These are phyloP conservation scores for Amylocarpus encephaloides DNA, from an alignment of 2,329 filamentous ascomycete species.

Conservation along the genomic window DNA sequence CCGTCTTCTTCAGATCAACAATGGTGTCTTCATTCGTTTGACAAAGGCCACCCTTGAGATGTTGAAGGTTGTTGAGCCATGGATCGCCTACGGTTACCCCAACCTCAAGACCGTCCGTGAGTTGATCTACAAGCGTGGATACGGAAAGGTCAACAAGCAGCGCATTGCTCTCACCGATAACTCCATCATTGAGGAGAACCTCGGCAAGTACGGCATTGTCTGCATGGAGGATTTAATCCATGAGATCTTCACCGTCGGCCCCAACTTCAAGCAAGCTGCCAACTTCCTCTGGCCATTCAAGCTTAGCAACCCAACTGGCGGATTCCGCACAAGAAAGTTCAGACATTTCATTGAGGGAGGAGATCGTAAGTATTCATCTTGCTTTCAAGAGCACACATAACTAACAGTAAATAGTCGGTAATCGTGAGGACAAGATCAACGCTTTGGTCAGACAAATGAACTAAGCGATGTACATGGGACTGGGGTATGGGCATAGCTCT, in stretches of 20 bases:
- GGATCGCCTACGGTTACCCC: conserved; percentile 98
- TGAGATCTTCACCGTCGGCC: conserved; percentile 97
- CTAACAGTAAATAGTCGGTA: conserved; percentile 51
- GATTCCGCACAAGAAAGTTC: conserved; percentile 94
- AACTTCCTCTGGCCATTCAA: conserved; percentile 58
- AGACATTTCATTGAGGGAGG: conserved; percentile 54
- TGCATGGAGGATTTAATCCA: conserved; percentile 99
- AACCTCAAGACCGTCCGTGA: conserved; percentile 99
- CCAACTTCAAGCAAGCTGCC: conserved; percentile 95
- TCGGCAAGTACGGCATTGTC: conserved; percentile 98
- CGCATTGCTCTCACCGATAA: conserved; percentile 95
- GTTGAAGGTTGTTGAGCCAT: conserved; percentile 97
- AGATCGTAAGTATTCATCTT: too few species aligned
- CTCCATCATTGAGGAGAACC: conserved; percentile 90
- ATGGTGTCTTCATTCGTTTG: conserved; percentile 94
- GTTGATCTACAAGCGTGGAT: conserved; percentile 99
- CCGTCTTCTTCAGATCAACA: conserved; percentile 99
- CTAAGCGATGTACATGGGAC: conserved; percentile 44
- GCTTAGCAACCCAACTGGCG: conserved; percentile 95
- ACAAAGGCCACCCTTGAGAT: conserved; percentile 98
- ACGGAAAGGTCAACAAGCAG: conserved; percentile 99
- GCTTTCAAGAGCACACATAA: too few species aligned
- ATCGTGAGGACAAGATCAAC: conserved; percentile 97
- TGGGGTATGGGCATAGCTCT: conserved; percentile 11
- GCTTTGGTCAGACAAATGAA: conserved; percentile 96